Conservation (phyloP, 2,329 filamentous ascomycete species). For the Colletotrichum navitas region DNA sequence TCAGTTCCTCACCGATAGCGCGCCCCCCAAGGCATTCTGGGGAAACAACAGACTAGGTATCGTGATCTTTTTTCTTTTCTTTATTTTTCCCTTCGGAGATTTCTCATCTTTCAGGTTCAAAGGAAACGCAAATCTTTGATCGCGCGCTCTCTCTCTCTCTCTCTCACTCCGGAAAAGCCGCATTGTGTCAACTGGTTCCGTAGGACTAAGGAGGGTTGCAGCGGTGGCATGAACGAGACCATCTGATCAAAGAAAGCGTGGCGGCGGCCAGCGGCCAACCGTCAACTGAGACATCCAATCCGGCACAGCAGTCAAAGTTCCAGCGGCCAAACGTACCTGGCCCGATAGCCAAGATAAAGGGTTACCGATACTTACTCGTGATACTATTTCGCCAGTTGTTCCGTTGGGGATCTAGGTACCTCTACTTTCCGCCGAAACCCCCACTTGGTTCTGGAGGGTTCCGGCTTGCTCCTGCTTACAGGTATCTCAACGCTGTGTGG, state of each 20-base stretch:
- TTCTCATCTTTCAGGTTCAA: not conserved
- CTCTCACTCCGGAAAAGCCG: not conserved
- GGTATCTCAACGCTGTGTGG: conserved; percentile 24
- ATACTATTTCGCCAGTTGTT: fast-evolving
- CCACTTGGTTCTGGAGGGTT: conserved; percentile 56
- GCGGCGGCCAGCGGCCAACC: conserved; percentile 36
- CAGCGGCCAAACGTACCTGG: conserved; percentile 13
- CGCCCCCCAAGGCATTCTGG: conserved; percentile 10
- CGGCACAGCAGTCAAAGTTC: conserved; percentile 38
- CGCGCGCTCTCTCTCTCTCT: not conserved
- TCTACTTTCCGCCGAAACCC: conserved; percentile 6
- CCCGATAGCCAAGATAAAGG: conserved; percentile 17
- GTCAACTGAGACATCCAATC: conserved; percentile 39
- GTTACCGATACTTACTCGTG: conserved; percentile 12
- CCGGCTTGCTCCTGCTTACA: conserved; percentile 43
- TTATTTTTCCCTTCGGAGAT: no score
- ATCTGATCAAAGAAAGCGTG: conserved; percentile 41
- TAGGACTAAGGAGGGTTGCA: conserved; percentile 3
- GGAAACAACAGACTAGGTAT: conserved; percentile 8
- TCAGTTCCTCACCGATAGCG: conserved; percentile 30
- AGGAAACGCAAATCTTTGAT: conserved; percentile 3
- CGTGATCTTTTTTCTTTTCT: not conserved
- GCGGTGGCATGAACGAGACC: conserved; percentile 36
- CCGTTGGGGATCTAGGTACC: not conserved
- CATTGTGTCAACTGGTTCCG: not conserved